phyloP scores from a whole-genome alignment of 345 rosid species.

The Acer negundo region DNA sequence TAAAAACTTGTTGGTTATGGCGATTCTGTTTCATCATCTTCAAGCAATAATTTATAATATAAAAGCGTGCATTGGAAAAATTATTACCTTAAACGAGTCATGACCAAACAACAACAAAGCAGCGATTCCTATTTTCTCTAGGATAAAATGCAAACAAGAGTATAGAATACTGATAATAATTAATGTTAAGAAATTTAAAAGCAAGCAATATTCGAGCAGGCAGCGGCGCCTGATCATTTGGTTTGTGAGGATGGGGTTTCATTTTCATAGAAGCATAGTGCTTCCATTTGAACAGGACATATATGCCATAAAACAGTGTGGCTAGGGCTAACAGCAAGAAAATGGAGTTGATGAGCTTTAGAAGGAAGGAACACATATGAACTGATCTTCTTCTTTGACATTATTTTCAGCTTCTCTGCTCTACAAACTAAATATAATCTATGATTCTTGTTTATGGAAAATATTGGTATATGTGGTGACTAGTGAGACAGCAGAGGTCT shows the following conservation, averaged over 20 bases:
- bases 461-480: too few relatives aligned
- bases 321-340: not conserved
- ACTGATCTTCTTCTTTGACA: not conserved
- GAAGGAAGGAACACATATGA: not conserved
- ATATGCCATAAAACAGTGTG: not conserved
- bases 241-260: not conserved
- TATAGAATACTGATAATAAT: not conserved
- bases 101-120: not conserved
- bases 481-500: too few relatives aligned
- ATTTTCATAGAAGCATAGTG: not conserved
- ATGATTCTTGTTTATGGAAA: too few relatives aligned
- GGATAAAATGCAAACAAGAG: not conserved
- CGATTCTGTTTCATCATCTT: too few relatives aligned
- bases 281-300: not conserved
- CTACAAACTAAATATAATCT: too few relatives aligned
- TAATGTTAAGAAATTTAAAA: not conserved
- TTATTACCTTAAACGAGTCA: not conserved
- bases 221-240: not conserved
- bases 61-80: not conserved
- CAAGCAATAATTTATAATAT: too few relatives aligned
- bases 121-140: not conserved
- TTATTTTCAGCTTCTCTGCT: not conserved
- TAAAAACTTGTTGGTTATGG: too few relatives aligned
- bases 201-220: not conserved
- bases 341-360: conserved; percentile 4